Conservation (phyloP, 225 moss, liverwort and hornwort species). For the Anthoceros angustus region DNA sequence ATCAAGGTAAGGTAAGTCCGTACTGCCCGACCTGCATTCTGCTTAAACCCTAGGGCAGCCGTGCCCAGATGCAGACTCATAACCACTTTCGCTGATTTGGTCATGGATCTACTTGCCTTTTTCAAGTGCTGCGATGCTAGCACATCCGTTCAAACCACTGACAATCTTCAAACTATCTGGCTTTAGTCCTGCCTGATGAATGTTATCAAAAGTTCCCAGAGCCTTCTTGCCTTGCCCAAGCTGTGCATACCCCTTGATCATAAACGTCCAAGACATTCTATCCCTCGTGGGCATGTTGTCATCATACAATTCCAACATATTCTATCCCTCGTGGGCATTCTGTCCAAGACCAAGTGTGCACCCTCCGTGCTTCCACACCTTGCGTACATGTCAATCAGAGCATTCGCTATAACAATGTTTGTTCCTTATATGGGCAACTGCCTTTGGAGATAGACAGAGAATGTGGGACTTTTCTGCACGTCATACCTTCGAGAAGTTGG, state of each 20-base stretch:
- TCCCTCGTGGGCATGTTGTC: background rate
- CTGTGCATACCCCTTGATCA: background rate
- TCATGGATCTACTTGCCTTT: background rate
- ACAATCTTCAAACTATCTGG: background rate
- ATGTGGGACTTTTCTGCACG: background rate
- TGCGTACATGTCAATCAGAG: background rate
- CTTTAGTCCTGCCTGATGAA: background rate
- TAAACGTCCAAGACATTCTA: background rate
- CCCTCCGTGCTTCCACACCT: background rate
- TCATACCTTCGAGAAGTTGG: background rate
- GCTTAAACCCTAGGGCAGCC: too few species aligned
- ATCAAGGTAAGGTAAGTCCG: too few species aligned
- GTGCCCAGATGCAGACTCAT: too few species aligned
- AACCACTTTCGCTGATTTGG: background rate
- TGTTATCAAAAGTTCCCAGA: background rate
- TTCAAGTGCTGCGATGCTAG: background rate
- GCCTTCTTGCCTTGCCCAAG: background rate
- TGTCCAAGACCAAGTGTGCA: background rate
- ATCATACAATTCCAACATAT: too few species aligned
- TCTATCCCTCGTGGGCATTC: too few species aligned
- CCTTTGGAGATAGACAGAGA: background rate
- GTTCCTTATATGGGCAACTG: background rate
- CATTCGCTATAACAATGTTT: background rate
- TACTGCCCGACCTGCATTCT: too few species aligned
- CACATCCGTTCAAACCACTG: background rate